Evolutionary conservation across 179 eudicot species (phyloP).

Genomic region (Spinacia oleracea): DNA sequence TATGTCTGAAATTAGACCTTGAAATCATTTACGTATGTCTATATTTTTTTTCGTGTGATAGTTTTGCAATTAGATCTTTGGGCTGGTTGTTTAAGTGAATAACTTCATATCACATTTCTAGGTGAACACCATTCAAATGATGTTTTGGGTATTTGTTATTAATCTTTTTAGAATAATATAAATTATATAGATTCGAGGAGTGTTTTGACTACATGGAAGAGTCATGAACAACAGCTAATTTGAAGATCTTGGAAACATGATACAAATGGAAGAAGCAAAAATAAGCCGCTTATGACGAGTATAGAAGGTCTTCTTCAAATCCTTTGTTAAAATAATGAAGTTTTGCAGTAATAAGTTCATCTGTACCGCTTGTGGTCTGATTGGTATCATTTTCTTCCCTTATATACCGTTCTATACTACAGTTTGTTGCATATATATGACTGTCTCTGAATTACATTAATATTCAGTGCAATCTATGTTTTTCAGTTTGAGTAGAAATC

Average conservation of each 20-base stretch:
- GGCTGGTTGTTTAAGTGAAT: neutral
- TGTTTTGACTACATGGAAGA: constrained; percentile 79
- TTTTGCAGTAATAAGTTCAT: no score
- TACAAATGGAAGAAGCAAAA: constrained; percentile 80
- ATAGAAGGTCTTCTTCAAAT: no score
- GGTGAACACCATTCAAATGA: neutral
- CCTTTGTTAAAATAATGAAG: no score
- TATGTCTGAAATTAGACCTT: neutral
- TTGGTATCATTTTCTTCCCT: no score
- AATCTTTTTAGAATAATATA: neutral
- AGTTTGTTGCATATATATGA: no score
- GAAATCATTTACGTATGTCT: no score
- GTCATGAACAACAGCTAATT: constrained; percentile 54
- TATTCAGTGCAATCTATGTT: no score
- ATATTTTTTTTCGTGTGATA: neutral
- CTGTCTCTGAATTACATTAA: no score
- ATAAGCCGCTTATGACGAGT: no score
- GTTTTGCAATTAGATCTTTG: neutral
- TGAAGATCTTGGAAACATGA: constrained; percentile 72
- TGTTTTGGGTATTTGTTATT: neutral
- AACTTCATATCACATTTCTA: neutral
- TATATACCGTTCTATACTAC: no score
- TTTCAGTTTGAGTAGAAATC: no score
- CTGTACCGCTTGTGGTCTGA: no score
- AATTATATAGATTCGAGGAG: constrained; percentile 64